Base-by-base conservation (phyloP, 73 alveolate species). In the Blepharisma stoltei region DNA sequence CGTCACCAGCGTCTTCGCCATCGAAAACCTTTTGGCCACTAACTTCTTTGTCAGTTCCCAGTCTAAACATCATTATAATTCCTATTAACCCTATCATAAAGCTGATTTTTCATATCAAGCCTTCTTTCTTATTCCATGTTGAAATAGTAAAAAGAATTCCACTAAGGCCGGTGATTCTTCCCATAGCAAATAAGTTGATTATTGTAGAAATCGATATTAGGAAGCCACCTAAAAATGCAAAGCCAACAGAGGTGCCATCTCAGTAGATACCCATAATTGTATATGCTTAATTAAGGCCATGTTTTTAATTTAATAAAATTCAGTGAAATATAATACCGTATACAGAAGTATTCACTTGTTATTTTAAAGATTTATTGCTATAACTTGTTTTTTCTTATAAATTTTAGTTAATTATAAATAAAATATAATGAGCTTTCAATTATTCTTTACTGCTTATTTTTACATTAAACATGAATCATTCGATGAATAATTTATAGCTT, bases 151-250 rank as follows among this genome's bases (percentile, higher is more conserved):
- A 87, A 21, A 84, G 8, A n/a, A 80, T 50, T 44, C 95, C 95
- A 71, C 95, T 88, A 44, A 88, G 78, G 47, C 97, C 97, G 55
- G 97, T 90, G 18, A 90, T 90, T 81, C 85, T 90, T 6, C 97
- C 97, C 18, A 82, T 70, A 27, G 84, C 75, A 43, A 80, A 46
- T 54, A 81, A 85, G 86, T 90, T 93, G 11, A 88, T 44, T 18
- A 90, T 54, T 27, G 97, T 68, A 38, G 95, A 85, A 0, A 90
- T 23, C 9, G 94, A 86, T 77, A 90, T 90, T 4, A 90, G 75
- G 32, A 78, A 67, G 21, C 97, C 97, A 2, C 97, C 97, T 49
- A 89, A 55, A 25, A 88, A 76, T 3, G 89, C 92, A 14, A 83
- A 54, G 45, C 73, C 73, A 25, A 60, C 23, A 8, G 18, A 14